Evolutionary conservation across 2,329 filamentous ascomycete genomes (phyloP).

Genomic region (Fusarium ambrosium): DNA sequence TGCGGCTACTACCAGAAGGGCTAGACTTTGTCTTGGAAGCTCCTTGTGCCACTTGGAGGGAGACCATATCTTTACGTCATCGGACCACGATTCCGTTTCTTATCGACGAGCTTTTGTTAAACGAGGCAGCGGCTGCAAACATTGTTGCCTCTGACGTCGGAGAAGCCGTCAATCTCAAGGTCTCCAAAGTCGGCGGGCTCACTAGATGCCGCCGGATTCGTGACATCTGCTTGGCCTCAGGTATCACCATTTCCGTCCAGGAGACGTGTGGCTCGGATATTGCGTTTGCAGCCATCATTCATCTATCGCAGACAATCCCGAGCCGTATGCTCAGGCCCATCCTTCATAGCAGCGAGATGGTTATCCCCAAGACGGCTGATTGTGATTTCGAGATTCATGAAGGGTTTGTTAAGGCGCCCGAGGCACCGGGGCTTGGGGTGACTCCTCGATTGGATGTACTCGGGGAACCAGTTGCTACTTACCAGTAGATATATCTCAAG

Average conservation of each 20-base stretch:
- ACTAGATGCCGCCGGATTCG: constrained; percentile 13
- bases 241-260: constrained; percentile 16
- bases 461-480: constrained; percentile 21
- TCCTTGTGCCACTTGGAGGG: constrained; percentile 15
- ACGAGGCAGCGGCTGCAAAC: constrained; percentile 3
- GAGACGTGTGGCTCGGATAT: constrained; percentile 20
- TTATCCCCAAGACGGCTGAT: constrained; percentile 17
- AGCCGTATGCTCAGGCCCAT: constrained; percentile 13
- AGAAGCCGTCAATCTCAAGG: constrained; percentile 17
- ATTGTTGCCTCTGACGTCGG: constrained; percentile 15
- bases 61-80: constrained; percentile 8
- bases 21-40: constrained; percentile 24
- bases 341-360: constrained; percentile 9
- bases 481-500: neutral
- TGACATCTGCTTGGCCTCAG: constrained; percentile 18
- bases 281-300: constrained; percentile 22
- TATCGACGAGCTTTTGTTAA: constrained; percentile 13
- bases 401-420: constrained; percentile 4
- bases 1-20: constrained; percentile 12
- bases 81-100: constrained; percentile 18
- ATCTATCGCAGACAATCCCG: constrained; percentile 18
- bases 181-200: constrained; percentile 21
- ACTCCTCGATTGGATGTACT: constrained; percentile 15
- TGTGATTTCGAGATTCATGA: constrained; percentile 12
- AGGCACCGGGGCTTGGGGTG: constrained; percentile 11